Evolutionary conservation across 73 alveolate genomes (phyloP), one percentile per base, ranked within the genome.

Genomic region (Paramecium primaurelia): DNA sequence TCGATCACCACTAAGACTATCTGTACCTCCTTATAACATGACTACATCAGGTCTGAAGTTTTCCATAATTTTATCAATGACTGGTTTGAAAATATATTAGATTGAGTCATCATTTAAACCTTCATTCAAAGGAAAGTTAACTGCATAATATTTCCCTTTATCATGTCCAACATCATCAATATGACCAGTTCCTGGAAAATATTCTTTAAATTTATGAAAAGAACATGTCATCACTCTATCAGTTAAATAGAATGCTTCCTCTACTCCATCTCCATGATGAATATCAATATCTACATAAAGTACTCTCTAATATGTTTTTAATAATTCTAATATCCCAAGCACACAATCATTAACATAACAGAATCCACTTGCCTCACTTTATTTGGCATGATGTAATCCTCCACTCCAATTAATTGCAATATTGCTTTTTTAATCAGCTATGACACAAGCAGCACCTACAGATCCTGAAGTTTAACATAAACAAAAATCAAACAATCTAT

Each of bases 181-280:
- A 60, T 96, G 97, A 0, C 99, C 99, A 12, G 99, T 98, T 38
- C 99, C 99, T 14, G 99, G 99, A 96, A 98, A 98, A 94, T 96
- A 98, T 75, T 98, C 99, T 34, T 99, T 99, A 93, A 93, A 98
- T 94, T 98, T 98, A 93, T 98, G 99, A 93, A 98, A 97, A 1
- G 99, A 97, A 68, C 97, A 97, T 36, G 99, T 97, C 97, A 98
- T 93, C 18, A 98, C 99, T 92, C 99, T 88, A 84, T 98, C 98
- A 44, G 99, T 97, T 7, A 98, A 96, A 93, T 96, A 98, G 93
- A 98, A 98, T n/a, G 99, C 99, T 96, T 98, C 99, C 93, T 98
- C 99, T 3, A 98, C 99, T 25, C 99, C 99, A 97, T 98, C 99
- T 26, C 99, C 99, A 95, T 98, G 99, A 90, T 98, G 99, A 30